Conservation (phyloP, 495 filamentous ascomycete species). For the Talaromyces proteolyticus region DNA sequence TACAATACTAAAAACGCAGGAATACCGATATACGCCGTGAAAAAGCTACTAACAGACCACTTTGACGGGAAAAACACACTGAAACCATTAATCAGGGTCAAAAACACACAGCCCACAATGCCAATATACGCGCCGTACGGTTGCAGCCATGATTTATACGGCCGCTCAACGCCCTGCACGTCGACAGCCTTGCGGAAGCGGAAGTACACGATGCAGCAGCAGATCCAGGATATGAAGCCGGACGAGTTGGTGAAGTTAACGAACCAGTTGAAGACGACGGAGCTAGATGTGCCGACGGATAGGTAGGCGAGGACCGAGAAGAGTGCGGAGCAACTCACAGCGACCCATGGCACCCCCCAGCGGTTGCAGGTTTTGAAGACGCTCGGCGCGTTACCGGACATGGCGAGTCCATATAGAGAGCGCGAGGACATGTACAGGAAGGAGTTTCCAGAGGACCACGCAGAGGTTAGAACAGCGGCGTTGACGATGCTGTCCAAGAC, state of each 20-base stretch:
- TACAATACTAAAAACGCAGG: conserved; percentile 58
- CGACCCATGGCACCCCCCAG: conserved; percentile 41
- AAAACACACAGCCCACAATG: conserved; percentile 52
- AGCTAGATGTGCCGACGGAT: conserved; percentile 40
- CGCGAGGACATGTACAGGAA: conserved; percentile 79
- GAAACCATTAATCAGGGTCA: conserved; percentile 56
- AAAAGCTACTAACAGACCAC: conserved; percentile 57
- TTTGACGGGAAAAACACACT: conserved; percentile 58
- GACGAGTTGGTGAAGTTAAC: conserved; percentile 60
- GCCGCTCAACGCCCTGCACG: conserved; percentile 47
- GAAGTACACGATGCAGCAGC: conserved; percentile 53
- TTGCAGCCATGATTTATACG: conserved; percentile 54
- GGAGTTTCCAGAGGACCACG: conserved; percentile 67
- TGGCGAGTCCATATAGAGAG: conserved; percentile 65
- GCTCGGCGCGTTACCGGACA: conserved; percentile 42
- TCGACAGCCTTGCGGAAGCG: conserved; percentile 54
- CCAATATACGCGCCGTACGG: conserved; percentile 55
- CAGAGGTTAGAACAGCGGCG: conserved; percentile 62
- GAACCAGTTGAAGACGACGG: conserved; percentile 54
- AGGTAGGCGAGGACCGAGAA: conserved; percentile 49
- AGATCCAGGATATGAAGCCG: conserved; percentile 62
- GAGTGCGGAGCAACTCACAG: conserved; percentile 40
- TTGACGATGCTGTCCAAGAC: conserved; percentile 71
- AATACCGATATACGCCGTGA: conserved; percentile 56
- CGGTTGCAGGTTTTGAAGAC: conserved; percentile 44